Evolutionary conservation across 2,329 filamentous ascomycete species (phyloP).

Genomic region (Colletotrichum australisinense): DNA sequence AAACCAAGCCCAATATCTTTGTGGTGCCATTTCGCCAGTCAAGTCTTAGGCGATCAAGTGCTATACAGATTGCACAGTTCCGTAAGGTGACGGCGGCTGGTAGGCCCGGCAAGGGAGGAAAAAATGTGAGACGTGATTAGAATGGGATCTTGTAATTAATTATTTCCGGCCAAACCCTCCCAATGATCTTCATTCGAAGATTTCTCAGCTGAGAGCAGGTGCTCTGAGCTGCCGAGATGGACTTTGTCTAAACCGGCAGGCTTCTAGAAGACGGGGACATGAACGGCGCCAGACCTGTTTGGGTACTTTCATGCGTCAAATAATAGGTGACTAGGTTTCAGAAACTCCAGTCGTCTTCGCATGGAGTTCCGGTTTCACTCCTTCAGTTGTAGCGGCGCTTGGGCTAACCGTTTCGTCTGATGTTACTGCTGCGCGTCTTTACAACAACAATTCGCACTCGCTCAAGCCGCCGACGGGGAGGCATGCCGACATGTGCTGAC

Average conservation of each 20-base stretch:
- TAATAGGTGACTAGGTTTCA: slow-evolving; percentile 22
- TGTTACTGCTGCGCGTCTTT: neutral
- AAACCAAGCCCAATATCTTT: neutral
- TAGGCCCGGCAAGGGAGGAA: neutral
- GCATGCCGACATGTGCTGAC: slow-evolving; percentile 17
- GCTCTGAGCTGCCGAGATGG: neutral
- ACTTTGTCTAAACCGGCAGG: neutral
- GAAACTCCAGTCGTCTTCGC: slow-evolving; percentile 31
- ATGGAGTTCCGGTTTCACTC: slow-evolving; percentile 35
- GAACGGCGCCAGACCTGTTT: slow-evolving; percentile 12
- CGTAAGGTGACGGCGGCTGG: neutral
- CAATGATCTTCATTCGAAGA: neutral
- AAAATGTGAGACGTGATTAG: neutral
- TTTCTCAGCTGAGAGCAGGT: neutral
- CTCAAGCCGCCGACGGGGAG: slow-evolving; percentile 9
- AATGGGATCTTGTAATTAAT: neutral
- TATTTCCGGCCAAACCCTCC: neutral
- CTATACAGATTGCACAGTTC: neutral
- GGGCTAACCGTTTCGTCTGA: slow-evolving; percentile 31
- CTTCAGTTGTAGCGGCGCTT: slow-evolving; percentile 11
- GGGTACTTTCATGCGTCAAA: slow-evolving; percentile 10
- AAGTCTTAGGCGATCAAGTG: neutral
- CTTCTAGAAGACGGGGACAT: slow-evolving; percentile 18
- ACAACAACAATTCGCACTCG: slow-evolving; percentile 31
- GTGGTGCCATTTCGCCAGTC: neutral